These are phyloP conservation scores for Chaetomium olivaceum DNA, from an alignment of 2,329 filamentous ascomycete genomes.

Conservation along the genomic window DNA sequence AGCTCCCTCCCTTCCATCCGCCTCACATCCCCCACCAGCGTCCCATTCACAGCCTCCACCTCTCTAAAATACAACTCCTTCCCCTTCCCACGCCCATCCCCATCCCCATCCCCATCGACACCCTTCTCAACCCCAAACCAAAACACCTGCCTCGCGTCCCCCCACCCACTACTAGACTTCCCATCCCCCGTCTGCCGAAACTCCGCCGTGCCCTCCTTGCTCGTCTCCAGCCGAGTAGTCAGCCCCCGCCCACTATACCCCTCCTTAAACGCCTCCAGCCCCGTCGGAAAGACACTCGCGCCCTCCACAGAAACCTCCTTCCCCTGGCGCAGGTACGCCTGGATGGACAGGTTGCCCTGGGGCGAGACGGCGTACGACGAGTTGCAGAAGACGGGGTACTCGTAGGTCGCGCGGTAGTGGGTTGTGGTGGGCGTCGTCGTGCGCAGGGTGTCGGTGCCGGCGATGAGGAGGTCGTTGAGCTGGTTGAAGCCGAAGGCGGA, in stretches of 20 bases:
- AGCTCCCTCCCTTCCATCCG: conserved; percentile 36
- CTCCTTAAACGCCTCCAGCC: conserved; percentile 57
- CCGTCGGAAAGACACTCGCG: conserved; percentile 54
- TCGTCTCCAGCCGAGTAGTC: conserved; percentile 50
- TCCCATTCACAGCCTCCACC: conserved; percentile 56
- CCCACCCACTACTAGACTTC: conserved; percentile 52
- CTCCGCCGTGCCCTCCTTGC: conserved; percentile 57
- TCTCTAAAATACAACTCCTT: conserved; percentile 58
- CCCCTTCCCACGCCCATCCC: too few species aligned
- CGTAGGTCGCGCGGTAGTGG: conserved; percentile 46
- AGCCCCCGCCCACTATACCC: conserved; percentile 16
- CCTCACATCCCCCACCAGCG: conserved; percentile 51
- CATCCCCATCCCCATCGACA: too few species aligned
- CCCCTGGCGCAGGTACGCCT: conserved; percentile 46
- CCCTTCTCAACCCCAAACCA: conserved; percentile 45
- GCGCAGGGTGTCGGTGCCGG: conserved; percentile 35
- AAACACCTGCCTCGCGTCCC: conserved; percentile 59
- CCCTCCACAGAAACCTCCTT: conserved; percentile 43
- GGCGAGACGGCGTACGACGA: conserved; percentile 48
- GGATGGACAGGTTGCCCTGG: conserved; percentile 49
- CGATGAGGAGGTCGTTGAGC: conserved; percentile 39
- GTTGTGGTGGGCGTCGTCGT: background rate
- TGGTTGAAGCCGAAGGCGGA: conserved; percentile 45
- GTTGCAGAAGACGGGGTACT: conserved; percentile 62
- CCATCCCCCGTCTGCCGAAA: conserved; percentile 53